These are phyloP conservation scores for Ceratobasidium sp. DNA, from an alignment of 1,284 basidiomycete genomes.

Conservation along the genomic window DNA sequence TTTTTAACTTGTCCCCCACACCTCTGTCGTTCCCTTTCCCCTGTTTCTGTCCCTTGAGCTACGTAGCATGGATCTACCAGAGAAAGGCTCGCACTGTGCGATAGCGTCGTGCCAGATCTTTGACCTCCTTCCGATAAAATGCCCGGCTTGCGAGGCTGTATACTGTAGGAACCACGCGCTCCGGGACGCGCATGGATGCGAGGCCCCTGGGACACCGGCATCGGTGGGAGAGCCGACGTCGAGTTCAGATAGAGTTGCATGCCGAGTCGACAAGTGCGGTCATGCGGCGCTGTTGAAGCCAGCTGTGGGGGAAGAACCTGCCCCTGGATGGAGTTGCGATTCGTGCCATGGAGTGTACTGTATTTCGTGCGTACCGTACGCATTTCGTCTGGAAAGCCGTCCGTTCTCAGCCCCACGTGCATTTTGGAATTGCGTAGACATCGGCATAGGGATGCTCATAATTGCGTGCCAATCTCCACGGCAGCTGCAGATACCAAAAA, in stretches of 20 bases:
- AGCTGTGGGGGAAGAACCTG: constrained; percentile 58
- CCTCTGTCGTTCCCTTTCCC: too few species aligned
- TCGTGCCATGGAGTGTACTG: constrained; percentile 73
- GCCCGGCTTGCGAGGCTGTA: constrained; percentile 62
- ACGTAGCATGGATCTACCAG: constrained; percentile 57
- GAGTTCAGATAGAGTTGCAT: constrained; percentile 23
- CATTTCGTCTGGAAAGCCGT: not conserved
- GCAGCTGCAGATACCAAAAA: constrained; percentile 60
- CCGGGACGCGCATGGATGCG: constrained; percentile 71
- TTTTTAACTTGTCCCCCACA: constrained; percentile 31
- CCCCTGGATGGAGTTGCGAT: constrained; percentile 44
- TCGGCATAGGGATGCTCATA: constrained; percentile 70
- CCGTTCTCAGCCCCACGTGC: not conserved
- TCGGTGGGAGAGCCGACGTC: constrained; percentile 22
- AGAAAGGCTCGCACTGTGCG: constrained; percentile 70
- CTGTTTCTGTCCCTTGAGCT: too few species aligned
- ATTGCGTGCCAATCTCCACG: constrained; percentile 57
- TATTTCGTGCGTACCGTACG: constrained; percentile 68
- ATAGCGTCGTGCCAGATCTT: constrained; percentile 65
- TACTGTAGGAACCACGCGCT: constrained; percentile 72
- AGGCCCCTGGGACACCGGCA: constrained; percentile 50
- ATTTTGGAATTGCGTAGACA: constrained; percentile 61
- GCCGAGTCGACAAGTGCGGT: constrained; percentile 65
- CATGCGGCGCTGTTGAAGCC: constrained; percentile 66
- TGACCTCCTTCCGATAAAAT: constrained; percentile 77